Conservation (phyloP, 352 stramenopile genomes). For the Thraustochytrium sp. region DNA sequence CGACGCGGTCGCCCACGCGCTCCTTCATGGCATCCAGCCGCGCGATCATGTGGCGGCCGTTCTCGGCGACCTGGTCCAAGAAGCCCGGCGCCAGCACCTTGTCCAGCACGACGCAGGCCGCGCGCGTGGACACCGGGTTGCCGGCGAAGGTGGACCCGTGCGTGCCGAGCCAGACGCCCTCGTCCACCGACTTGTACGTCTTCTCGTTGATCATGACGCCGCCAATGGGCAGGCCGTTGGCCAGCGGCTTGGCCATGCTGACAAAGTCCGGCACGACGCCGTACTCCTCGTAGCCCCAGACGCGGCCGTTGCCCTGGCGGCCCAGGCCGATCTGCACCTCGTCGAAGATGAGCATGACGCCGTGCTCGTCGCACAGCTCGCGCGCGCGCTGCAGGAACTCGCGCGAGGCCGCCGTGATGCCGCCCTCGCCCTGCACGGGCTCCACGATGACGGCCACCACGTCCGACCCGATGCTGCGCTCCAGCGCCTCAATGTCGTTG, state of each 20-base stretch:
- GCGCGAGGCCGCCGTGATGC: constrained; percentile 61
- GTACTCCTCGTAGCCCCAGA: constrained; percentile 74
- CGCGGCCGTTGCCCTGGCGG: constrained; percentile 61
- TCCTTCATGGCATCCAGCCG: constrained; percentile 39
- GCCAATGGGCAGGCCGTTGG: constrained; percentile 70
- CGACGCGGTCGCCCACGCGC: background rate
- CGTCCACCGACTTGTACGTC: constrained; percentile 50
- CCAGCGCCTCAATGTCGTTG: constrained; percentile 73
- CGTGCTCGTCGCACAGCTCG: constrained; percentile 67
- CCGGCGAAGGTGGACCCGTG: constrained; percentile 76
- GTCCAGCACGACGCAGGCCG: constrained; percentile 66
- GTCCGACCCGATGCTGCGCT: constrained; percentile 64
- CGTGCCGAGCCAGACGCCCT: constrained; percentile 57
- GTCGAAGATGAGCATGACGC: constrained; percentile 55
- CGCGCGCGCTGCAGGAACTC: constrained; percentile 68
- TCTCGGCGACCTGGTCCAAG: constrained; percentile 48
- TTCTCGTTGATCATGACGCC: constrained; percentile 71
- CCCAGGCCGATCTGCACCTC: constrained; percentile 55
- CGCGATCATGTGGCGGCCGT: constrained; percentile 3
- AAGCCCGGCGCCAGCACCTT: constrained; percentile 67
- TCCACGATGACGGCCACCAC: constrained; percentile 71
- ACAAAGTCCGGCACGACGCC: constrained; percentile 73
- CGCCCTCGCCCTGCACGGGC: constrained; percentile 68
- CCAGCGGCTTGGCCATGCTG: constrained; percentile 76
- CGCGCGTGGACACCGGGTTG: constrained; percentile 68